phyloP scores from a whole-genome alignment of 2,329 filamentous ascomycete species.

The Arthrobotrys megalospora region DNA sequence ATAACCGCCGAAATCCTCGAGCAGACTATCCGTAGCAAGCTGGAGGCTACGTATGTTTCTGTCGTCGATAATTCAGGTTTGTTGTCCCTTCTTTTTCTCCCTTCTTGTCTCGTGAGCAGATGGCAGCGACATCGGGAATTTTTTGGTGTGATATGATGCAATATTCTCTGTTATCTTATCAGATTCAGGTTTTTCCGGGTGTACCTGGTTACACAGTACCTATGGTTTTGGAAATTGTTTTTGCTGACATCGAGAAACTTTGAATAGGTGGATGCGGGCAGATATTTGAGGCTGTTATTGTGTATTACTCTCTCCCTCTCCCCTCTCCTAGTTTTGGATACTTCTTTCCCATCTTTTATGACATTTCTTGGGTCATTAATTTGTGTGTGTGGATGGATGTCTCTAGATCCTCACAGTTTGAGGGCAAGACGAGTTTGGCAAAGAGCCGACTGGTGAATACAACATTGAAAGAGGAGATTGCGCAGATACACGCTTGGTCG shows the following conservation, averaged over 20 bases:
- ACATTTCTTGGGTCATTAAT: neutral
- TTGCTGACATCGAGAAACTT: conserved; percentile 12
- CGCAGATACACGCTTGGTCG: conserved; percentile 93
- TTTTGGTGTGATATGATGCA: conserved; percentile 29
- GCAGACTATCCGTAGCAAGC: conserved; percentile 38
- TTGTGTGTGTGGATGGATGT: conserved; percentile 12
- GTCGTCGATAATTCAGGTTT: conserved; percentile 58
- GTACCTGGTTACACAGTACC: neutral
- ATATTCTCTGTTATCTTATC: conserved; percentile 43
- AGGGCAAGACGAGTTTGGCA: conserved; percentile 82
- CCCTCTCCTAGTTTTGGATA: neutral
- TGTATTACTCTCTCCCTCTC: conserved; percentile 45
- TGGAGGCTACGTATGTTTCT: conserved; percentile 45
- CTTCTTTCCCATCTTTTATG: neutral
- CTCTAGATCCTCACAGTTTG: conserved; percentile 75
- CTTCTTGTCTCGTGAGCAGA: neutral
- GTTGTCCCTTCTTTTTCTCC: neutral
- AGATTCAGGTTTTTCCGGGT: conserved; percentile 15
- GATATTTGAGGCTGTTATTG: conserved; percentile 65
- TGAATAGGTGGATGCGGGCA: conserved; percentile 64
- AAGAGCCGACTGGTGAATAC: conserved; percentile 89
- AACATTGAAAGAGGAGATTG: conserved; percentile 87
- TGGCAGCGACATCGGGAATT: conserved; percentile 4
- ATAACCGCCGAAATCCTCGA: conserved; percentile 54
- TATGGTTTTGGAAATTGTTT: neutral